Percentiles rank a stretch among this genome's conserved stretches.
Conservation (phyloP, 768 basidiomycete genomes). For the Exidia glandulosa region DNA sequence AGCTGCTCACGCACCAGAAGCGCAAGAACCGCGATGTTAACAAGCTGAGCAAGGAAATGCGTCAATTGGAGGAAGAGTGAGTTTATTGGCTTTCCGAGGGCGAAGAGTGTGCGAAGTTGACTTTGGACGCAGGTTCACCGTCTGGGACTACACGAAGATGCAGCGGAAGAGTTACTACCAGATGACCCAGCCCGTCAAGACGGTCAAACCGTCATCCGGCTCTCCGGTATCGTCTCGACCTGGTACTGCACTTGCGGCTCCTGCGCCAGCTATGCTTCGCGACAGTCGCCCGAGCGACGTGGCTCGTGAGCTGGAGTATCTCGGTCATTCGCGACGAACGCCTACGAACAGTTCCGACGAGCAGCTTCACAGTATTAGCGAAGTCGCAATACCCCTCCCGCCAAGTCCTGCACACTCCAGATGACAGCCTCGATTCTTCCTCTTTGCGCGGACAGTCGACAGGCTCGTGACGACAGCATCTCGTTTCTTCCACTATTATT, state of each 20-base stretch:
- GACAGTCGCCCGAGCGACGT: not conserved
- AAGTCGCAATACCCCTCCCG: not conserved
- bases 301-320: not conserved
- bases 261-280: not conserved
- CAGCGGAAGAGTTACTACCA: slow-evolving; percentile 27
- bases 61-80: slow-evolving; percentile 88
- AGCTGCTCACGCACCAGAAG: slow-evolving; percentile 90
- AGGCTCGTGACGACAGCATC: not conserved
- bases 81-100: slow-evolving; percentile 15
- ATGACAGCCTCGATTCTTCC: not conserved
- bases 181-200: slow-evolving; percentile 9
- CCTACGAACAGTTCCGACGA: not conserved
- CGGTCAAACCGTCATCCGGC: not conserved
- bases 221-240: not conserved
- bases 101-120: not conserved
- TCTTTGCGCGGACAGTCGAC: no score
- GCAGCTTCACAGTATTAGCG: not conserved
- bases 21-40: slow-evolving; percentile 80
- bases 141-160: slow-evolving; percentile 27
- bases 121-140: slow-evolving; percentile 14
- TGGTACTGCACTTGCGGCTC: not conserved
- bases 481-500: not conserved
- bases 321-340: not conserved
- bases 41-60: slow-evolving; percentile 82
- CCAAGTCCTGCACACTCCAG: not conserved